Evolutionary conservation across 2,329 filamentous ascomycete genomes (phyloP), one percentile per base, ranked within the genome.

Genomic region (Pseudonectria buxi): DNA sequence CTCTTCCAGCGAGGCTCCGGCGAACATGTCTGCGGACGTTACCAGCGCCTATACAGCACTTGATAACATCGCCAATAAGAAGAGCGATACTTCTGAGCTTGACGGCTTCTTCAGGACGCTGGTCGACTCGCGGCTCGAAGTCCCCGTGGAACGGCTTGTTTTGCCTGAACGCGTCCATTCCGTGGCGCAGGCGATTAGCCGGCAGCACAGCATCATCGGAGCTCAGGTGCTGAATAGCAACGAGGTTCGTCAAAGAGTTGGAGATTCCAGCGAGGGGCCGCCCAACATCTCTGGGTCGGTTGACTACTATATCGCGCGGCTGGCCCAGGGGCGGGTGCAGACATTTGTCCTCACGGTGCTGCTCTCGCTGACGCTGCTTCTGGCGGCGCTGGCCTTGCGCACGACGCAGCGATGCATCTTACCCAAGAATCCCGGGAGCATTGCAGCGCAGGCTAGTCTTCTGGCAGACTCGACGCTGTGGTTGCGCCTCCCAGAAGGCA

Each of bases 371-470:
- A 42, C 47, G 2, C 32, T 55, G 5, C 28, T 48, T 14, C 36
- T 54, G 9, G 45, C 40, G n/a, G 24, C 48, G 4, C 31, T 54
- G 22, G 44, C 44, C n/a, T 34, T 54, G 10, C 46, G 50, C 7
- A 51, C 49, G n/a, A 44, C 35, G 32, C 35, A 43, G 11, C 45
- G 43, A n/a, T 47, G 41, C 12, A 34, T 35, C 13, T 26, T 56
- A 6, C 41, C 51, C 15, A 54, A 54, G 35, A 50, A 47, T 32
- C 53, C 53, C 3, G 46, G 53, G 7, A 55, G 53, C 24, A 53
- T 56, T 16, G 53, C 53, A 9, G 53, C 53, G 9, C 50, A 48
- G 33, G 53, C 50, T 15, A 55, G 53, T 36, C 47, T 56, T 25
- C 40, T 56, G 14, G 49, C 49, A 4, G 51, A 54, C 44, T 56